Percentiles rank a stretch among this genome's conserved stretches.
Conservation (phyloP, 495 filamentous ascomycete species). For the Parmelia sp. region DNA sequence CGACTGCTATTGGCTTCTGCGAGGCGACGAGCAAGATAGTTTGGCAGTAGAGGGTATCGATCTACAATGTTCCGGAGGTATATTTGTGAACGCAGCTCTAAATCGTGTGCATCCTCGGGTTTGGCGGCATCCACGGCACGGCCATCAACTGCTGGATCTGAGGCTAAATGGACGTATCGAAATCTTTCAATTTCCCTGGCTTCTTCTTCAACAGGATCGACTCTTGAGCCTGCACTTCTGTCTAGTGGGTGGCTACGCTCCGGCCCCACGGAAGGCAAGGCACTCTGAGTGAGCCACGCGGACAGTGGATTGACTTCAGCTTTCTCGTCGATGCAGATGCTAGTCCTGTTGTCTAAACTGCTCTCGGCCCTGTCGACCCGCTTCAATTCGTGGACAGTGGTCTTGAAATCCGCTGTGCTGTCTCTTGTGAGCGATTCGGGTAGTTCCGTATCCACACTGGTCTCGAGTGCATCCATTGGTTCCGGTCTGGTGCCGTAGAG, state of each 20-base stretch:
- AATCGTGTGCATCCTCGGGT: neutral
- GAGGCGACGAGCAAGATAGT: constrained; percentile 20
- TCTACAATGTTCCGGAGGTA: constrained; percentile 23
- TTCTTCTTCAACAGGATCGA: neutral
- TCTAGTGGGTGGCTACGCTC: neutral
- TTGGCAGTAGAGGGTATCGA: constrained; percentile 18
- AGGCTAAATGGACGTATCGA: constrained; percentile 18
- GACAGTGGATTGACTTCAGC: neutral
- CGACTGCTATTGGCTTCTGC: constrained; percentile 17
- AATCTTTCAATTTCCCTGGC: constrained; percentile 19
- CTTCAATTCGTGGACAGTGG: too few relatives aligned
- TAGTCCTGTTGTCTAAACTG: neutral
- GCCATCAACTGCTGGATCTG: neutral
- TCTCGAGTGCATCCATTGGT: constrained; percentile 12
- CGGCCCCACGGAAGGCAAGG: constrained; percentile 13
- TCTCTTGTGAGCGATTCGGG: too few relatives aligned
- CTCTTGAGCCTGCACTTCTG: constrained; percentile 10
- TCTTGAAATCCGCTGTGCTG: too few relatives aligned
- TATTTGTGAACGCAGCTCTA: constrained; percentile 12
- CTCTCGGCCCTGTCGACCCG: constrained; percentile 3
- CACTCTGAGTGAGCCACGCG: constrained; percentile 26
- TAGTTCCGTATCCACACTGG: constrained; percentile 6
- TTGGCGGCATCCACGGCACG: neutral
- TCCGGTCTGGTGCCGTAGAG: constrained; percentile 20
- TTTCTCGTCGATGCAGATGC: neutral